Conservation (phyloP, 2,329 filamentous ascomycete species). For the Macroventuria anomochaeta region DNA sequence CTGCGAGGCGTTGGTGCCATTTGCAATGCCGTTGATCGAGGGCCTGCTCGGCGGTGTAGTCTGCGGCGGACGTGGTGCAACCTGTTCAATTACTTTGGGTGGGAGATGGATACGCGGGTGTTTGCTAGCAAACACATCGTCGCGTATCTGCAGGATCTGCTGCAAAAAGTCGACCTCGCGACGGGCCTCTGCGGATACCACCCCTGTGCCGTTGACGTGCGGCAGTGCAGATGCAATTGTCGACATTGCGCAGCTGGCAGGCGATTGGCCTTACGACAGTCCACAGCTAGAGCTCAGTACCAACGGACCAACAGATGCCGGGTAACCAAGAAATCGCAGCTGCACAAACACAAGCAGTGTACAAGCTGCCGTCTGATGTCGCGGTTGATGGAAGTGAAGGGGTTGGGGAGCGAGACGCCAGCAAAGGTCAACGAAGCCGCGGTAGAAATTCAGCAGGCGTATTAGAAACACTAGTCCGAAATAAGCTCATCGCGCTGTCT, state of each 20-base stretch:
- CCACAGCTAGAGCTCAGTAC: constrained; percentile 26
- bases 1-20: constrained; percentile 32
- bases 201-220: constrained; percentile 43
- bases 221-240: constrained; percentile 36
- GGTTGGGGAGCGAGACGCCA: constrained; percentile 28
- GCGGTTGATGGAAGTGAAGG: constrained; percentile 31
- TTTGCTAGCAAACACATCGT: constrained; percentile 79
- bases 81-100: constrained; percentile 57
- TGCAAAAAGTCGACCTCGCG: constrained; percentile 66
- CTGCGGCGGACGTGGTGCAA: constrained; percentile 44
- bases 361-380: constrained; percentile 31
- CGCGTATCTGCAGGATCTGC: constrained; percentile 80
- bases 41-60: constrained; percentile 37
- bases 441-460: constrained; percentile 15
- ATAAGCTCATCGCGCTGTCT: constrained; percentile 9
- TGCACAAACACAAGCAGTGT: constrained; percentile 37
- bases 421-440: constrained; percentile 17
- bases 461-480: constrained; percentile 26
- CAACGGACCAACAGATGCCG: constrained; percentile 24
- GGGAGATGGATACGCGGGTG: constrained; percentile 69
- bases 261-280: constrained; percentile 29
- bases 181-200: constrained; percentile 46
- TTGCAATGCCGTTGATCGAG: constrained; percentile 40
- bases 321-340: constrained; percentile 26
- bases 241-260: constrained; percentile 40